Evolutionary conservation across 805 yeast genomes (phyloP).

Genomic region (Starmerella apis): DNA sequence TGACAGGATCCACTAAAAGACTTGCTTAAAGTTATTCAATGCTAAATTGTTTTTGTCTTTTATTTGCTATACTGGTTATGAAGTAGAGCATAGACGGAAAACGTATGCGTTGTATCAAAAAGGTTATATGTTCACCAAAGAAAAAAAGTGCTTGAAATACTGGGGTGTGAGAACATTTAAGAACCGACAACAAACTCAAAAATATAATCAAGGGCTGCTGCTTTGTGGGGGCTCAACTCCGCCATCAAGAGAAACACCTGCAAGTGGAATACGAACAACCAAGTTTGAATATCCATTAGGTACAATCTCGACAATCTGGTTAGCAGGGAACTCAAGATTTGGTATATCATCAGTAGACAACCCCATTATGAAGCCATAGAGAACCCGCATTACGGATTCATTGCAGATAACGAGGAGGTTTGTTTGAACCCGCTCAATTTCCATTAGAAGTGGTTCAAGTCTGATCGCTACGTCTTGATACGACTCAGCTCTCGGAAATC

Average conservation of each 20-base stretch:
- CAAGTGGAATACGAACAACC: slow-evolving; percentile 24
- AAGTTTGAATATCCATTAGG: slow-evolving; percentile 25
- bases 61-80: too few species aligned
- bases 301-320: slow-evolving; percentile 73
- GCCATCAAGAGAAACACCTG: slow-evolving; percentile 24
- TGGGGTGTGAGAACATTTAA: too few species aligned
- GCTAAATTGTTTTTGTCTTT: too few species aligned
- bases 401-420: slow-evolving; percentile 88
- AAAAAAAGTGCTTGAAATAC: too few species aligned
- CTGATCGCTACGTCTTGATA: slow-evolving; percentile 93
- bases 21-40: too few species aligned
- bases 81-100: too few species aligned
- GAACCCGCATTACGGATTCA: slow-evolving; percentile 76
- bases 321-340: slow-evolving; percentile 58
- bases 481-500: slow-evolving; percentile 86
- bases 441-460: slow-evolving; percentile 83
- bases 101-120: too few species aligned
- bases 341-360: slow-evolving; percentile 83
- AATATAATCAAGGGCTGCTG: too few species aligned
- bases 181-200: too few species aligned
- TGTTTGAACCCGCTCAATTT: slow-evolving; percentile 75
- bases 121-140: too few species aligned
- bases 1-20: too few species aligned
- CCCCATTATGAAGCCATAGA: slow-evolving; percentile 93
- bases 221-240: slow-evolving; percentile 20